Evolutionary conservation across 163 green algal genomes (phyloP).

Genomic region (Prototheca wickerhamii): DNA sequence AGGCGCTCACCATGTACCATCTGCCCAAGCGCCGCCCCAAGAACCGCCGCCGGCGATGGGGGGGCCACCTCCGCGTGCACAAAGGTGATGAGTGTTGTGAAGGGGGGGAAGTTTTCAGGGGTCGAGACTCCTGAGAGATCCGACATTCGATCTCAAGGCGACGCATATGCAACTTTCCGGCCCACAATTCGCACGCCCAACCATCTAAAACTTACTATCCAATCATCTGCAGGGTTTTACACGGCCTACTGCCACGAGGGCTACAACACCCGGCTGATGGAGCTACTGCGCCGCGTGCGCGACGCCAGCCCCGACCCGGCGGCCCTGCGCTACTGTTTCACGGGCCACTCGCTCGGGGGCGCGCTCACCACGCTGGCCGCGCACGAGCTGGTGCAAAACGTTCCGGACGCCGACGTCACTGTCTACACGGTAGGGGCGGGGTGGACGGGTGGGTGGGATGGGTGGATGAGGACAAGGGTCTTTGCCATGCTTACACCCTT

Average conservation of each 20-base stretch:
- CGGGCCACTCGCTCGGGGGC: slow-evolving; percentile 49
- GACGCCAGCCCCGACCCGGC: not conserved
- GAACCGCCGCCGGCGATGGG: no score
- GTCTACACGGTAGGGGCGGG: slow-evolving; percentile 2
- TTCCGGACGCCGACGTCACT: not conserved
- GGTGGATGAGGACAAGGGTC: not conserved
- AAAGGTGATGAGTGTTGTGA: no score
- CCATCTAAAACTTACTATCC: no score
- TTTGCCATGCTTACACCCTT: no score
- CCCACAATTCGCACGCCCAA: not conserved
- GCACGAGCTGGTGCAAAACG: slow-evolving; percentile 7
- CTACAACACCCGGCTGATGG: slow-evolving; percentile 12
- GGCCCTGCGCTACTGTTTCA: not conserved
- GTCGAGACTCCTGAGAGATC: no score
- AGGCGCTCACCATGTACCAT: no score
- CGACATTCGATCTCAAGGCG: no score
- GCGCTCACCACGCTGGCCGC: slow-evolving; percentile 45
- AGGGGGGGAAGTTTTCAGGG: no score
- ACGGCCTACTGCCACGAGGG: not conserved
- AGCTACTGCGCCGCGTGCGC: not conserved
- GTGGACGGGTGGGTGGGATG: slow-evolving; percentile 1
- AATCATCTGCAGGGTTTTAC: not conserved
- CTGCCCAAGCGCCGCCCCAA: not conserved
- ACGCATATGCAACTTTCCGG: no score
- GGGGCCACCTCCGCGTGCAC: not conserved